Base-by-base conservation (phyloP, 257 asterid genomes). In the Forsythia viridissima region DNA sequence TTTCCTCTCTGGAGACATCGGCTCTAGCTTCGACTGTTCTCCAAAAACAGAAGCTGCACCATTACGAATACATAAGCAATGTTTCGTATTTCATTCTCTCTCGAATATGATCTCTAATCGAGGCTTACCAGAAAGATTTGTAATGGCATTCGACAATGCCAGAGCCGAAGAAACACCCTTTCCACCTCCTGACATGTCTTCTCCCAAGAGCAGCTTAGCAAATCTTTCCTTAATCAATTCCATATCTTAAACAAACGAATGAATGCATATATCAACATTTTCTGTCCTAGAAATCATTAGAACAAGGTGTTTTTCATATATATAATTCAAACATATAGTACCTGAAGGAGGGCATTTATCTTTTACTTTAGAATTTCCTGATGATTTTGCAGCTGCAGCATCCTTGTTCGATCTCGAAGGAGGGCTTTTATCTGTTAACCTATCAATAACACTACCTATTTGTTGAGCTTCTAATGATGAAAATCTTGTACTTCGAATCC, bases 151-250 rank as follows among this genome's bases (percentile, higher is more conserved):
- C 15, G 98, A 94, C 59, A 92, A 80, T 67, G 98, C 98, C 70
- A 94, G 75, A 70, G 98, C 98, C 18, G 98, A 92, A 68, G 98
- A 87, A 84, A 93, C 98, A 30, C 98, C 98, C 85, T 92, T 92
- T 55, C 97, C 98, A 12, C 97, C 93, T 42, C 98, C 98, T 0
- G 98, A 94, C 97, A 92, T 94, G 79, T 94, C 98, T 77, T 92
- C 98, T 65, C 98, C 98, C 61, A 93, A 73, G 10, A 93, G 96
- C 55, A 94, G 90, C 86, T 94, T 94, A 1, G 96, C 84, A 71
- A 86, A 92, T 81, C 82, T 91, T 84, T 92, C 97, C 87, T 89
- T 94, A 94, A 94, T 91, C 86, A 81, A 48, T 5, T 92, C 94
- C 85, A 90, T 72, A 59, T 94, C 98, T 93, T 76, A 57, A 72